A percentile compares a stretch with the other conserved stretches of the same genome.
phyloP scores from a whole-genome alignment of 1,284 basidiomycete species.

The Ganoderma lingzhi region DNA sequence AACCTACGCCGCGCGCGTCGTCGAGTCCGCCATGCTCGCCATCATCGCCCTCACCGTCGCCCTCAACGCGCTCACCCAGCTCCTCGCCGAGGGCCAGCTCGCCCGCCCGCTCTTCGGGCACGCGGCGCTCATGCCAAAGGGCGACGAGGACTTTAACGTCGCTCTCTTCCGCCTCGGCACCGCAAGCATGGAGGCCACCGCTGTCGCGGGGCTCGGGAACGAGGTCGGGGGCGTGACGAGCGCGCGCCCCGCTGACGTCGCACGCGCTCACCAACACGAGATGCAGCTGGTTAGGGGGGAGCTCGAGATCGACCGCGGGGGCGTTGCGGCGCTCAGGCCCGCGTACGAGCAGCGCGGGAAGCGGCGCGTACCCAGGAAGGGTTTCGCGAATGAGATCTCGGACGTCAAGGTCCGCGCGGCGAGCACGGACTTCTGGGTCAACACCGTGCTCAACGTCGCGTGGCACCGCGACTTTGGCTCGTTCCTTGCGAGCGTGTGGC shows the following conservation, averaged over 20 bases:
- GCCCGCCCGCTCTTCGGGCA: slow-evolving; percentile 58
- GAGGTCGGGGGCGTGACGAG: slow-evolving; percentile 67
- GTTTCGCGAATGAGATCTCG: slow-evolving; percentile 49
- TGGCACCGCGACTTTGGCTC: slow-evolving; percentile 57
- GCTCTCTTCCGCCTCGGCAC: slow-evolving; percentile 75
- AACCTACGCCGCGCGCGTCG: slow-evolving; percentile 74
- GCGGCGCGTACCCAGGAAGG: slow-evolving; percentile 36
- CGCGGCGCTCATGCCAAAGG: slow-evolving; percentile 52
- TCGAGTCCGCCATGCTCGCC: slow-evolving; percentile 66
- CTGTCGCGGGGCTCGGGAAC: slow-evolving; percentile 74
- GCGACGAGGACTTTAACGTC: slow-evolving; percentile 79
- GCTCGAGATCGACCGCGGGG: slow-evolving; percentile 54
- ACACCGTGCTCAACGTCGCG: slow-evolving; percentile 43
- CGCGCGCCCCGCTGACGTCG: slow-evolving; percentile 32
- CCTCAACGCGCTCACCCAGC: slow-evolving; percentile 69
- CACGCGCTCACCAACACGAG: slow-evolving; percentile 24
- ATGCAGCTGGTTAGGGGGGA: slow-evolving; percentile 40
- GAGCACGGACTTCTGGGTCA: slow-evolving; percentile 50
- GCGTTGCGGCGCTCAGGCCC: slow-evolving; percentile 47
- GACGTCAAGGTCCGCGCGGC: slow-evolving; percentile 44
- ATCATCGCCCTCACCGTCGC: slow-evolving; percentile 63
- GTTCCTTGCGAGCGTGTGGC: slow-evolving; percentile 46
- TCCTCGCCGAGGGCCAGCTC: slow-evolving; percentile 62
- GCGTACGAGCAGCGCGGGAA: slow-evolving; percentile 36
- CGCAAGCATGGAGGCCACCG: slow-evolving; percentile 77